Percentiles rank a stretch among this genome's conserved stretches.
phyloP scores from a whole-genome alignment of 768 basidiomycete genomes.

The Tulasnella sp. region DNA sequence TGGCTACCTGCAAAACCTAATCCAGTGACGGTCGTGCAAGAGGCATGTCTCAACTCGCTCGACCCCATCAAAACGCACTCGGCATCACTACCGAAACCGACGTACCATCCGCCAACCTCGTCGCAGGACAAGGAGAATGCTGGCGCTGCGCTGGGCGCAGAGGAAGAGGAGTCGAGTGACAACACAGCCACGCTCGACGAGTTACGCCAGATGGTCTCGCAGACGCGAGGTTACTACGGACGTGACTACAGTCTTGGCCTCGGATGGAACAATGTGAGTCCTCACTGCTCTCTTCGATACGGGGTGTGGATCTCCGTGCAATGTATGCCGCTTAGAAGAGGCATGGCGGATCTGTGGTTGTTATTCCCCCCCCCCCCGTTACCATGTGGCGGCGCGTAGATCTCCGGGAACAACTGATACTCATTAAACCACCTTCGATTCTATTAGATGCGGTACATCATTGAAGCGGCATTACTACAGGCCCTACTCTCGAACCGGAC shows the following conservation, averaged over 20 bases:
- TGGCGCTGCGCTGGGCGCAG: not conserved
- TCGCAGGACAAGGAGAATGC: not conserved
- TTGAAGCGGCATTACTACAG: slow-evolving; percentile 35
- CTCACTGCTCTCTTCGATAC: not conserved
- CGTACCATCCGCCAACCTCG: not conserved
- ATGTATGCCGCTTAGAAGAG: no score
- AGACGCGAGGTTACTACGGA: slow-evolving; percentile 33
- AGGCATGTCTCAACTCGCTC: not conserved
- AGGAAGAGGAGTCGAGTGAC: slow-evolving; percentile 1
- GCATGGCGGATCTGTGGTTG: no score
- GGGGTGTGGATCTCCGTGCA: not conserved
- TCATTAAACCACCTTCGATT: not conserved
- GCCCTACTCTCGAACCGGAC: slow-evolving; percentile 35
- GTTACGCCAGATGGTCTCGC: slow-evolving; percentile 26
- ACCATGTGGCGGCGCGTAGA: not conserved
- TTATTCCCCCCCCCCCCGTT: no score
- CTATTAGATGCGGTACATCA: slow-evolving; percentile 36
- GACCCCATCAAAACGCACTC: not conserved
- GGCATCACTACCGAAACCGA: not conserved
- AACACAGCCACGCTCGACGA: slow-evolving; percentile 24
- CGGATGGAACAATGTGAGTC: slow-evolving; percentile 39
- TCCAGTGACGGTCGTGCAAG: not conserved
- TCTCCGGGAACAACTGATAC: not conserved
- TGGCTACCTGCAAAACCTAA: slow-evolving; percentile 1
- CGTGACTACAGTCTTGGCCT: slow-evolving; percentile 35